Conservation (phyloP, 2,329 filamentous ascomycete genomes). For the Trichothecium sympodiale region DNA sequence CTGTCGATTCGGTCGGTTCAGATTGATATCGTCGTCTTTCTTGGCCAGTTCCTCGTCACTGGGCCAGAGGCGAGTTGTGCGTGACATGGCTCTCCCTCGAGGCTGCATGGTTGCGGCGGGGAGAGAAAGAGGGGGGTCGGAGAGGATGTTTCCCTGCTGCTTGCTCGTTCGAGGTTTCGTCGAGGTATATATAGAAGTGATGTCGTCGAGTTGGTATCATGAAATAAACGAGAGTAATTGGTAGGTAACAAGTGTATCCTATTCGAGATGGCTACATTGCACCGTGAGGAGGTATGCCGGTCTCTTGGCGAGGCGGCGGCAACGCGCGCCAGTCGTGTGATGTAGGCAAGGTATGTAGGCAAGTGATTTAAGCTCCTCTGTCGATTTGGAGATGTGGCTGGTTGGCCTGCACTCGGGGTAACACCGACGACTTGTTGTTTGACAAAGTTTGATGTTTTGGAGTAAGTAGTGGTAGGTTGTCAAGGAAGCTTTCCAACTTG, state of each 20-base stretch:
- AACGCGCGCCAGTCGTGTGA: neutral
- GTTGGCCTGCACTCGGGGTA: no score
- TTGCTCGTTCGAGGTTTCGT: neutral
- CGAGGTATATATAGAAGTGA: neutral
- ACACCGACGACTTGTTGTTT: no score
- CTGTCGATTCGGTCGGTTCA: conserved; percentile 11
- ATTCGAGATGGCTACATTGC: no score
- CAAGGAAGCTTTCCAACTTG: no score
- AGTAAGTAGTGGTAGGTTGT: no score
- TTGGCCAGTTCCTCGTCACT: conserved; percentile 47
- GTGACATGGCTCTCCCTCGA: conserved; percentile 18
- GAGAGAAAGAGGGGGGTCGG: conserved; percentile 1
- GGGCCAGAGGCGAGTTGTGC: conserved; percentile 25
- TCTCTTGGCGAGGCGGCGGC: neutral
- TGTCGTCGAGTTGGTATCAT: neutral
- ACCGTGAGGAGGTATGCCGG: no score
- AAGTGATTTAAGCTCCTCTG: no score
- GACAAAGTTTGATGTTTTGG: no score
- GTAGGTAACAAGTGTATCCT: no score
- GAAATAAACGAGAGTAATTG: no score
- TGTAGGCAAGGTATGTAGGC: neutral
- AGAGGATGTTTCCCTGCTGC: no score
- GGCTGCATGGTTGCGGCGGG: conserved; percentile 2
- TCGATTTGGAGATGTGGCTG: no score
- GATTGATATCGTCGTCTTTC: conserved; percentile 42